phyloP scores from a whole-genome alignment of 139 green algal genomes.

The Coccomyxa sp. region DNA sequence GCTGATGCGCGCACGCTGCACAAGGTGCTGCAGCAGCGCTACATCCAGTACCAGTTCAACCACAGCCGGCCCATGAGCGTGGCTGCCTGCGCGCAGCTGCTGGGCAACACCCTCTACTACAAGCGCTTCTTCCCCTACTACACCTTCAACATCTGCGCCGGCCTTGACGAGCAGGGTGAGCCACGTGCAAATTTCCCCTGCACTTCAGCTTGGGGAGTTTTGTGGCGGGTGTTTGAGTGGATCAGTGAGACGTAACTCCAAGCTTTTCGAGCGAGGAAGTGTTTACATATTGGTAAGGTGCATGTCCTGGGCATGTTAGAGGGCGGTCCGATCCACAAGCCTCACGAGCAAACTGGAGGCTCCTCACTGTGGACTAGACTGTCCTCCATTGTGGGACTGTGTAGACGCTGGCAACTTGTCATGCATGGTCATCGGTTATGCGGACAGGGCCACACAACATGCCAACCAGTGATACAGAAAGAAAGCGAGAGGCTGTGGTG shows the following conservation, averaged over 20 bases:
- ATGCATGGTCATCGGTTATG: background rate
- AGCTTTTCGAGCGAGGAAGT: too few relatives aligned
- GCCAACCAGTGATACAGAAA: too few relatives aligned
- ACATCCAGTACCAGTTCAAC: slow-evolving; percentile 11
- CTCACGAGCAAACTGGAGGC: too few relatives aligned
- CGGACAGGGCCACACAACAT: too few relatives aligned
- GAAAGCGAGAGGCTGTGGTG: too few relatives aligned
- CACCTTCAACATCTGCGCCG: slow-evolving; percentile 95
- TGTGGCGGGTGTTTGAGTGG: background rate
- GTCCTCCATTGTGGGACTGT: background rate
- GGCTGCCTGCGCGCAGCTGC: slow-evolving; percentile 85
- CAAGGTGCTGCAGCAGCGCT: slow-evolving; percentile 73
- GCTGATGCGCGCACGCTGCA: slow-evolving; percentile 87
- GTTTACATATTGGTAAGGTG: too few relatives aligned
- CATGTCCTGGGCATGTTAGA: too few relatives aligned
- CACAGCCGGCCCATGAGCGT: slow-evolving; percentile 87
- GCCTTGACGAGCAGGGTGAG: slow-evolving; percentile 88
- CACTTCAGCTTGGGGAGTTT: background rate
- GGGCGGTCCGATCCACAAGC: too few relatives aligned
- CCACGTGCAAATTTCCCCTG: background rate
- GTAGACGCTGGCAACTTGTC: background rate
- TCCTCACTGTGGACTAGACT: background rate
- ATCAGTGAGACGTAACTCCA: background rate
- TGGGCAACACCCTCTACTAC: slow-evolving; percentile 96
- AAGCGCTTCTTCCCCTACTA: slow-evolving; percentile 99